phyloP scores from a whole-genome alignment of 257 asterid species.

The Ajuga chamaepitys region DNA sequence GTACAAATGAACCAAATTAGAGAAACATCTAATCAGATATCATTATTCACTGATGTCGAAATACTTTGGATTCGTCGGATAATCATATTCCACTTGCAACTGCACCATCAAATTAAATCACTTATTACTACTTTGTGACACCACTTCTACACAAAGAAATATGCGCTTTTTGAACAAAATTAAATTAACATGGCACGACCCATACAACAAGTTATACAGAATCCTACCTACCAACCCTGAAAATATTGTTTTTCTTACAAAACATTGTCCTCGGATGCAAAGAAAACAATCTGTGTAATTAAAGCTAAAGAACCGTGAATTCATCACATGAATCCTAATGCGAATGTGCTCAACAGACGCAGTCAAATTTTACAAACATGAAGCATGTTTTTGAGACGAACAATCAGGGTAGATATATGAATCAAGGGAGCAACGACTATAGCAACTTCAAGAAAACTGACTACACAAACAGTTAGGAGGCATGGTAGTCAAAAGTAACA shows the following conservation, averaged over 20 bases:
- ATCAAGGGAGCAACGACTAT: not conserved
- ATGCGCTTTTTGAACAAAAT: not conserved
- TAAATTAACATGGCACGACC: not conserved
- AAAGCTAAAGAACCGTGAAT: too few species aligned
- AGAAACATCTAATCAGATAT: constrained; percentile 12
- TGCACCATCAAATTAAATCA: constrained; percentile 38
- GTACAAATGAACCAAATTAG: constrained; percentile 24
- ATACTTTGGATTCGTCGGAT: constrained; percentile 80
- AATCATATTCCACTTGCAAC: constrained; percentile 78
- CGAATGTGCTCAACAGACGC: too few species aligned
- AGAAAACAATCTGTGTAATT: too few species aligned
- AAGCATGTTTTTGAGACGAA: not conserved
- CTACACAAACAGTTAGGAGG: not conserved
- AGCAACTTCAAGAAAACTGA: not conserved
- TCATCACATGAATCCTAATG: too few species aligned
- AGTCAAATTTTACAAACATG: not conserved
- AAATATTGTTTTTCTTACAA: too few species aligned
- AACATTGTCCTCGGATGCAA: too few species aligned
- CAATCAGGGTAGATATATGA: not conserved
- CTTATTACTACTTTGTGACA: not conserved
- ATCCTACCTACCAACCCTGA: too few species aligned
- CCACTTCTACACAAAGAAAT: not conserved
- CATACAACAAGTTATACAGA: too few species aligned
- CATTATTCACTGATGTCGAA: constrained; percentile 49
- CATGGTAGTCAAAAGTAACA: too few species aligned